Conservation (phyloP, 202 grass and related monocot genomes). For the Carex sylvatica region DNA sequence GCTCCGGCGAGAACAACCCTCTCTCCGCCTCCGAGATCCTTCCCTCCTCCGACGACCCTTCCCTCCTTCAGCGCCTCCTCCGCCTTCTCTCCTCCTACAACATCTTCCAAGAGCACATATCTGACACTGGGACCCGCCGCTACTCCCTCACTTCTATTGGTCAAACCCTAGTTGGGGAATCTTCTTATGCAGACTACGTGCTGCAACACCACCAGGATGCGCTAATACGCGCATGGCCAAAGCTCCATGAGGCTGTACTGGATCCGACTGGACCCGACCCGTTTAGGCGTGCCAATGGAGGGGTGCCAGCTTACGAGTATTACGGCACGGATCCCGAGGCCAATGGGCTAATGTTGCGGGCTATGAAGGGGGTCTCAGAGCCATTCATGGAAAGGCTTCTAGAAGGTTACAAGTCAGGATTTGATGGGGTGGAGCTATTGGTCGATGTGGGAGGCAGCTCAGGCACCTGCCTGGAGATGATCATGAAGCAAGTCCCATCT, state of each 20-base stretch:
- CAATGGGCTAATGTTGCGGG: constrained; percentile 64
- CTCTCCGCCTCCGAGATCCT: constrained; percentile 59
- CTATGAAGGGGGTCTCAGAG: constrained; percentile 73
- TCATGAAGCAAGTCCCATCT: constrained; percentile 44
- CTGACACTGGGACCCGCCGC: constrained; percentile 12
- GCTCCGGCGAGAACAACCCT: constrained; percentile 48
- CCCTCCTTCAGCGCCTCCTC: constrained; percentile 69
- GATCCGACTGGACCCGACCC: constrained; percentile 68
- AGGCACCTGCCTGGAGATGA: constrained; percentile 70
- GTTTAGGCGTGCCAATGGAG: constrained; percentile 63
- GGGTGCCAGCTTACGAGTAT: constrained; percentile 69
- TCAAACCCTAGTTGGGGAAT: constrained; percentile 46
- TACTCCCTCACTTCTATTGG: constrained; percentile 65
- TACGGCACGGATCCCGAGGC: constrained; percentile 56
- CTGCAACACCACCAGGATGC: constrained; percentile 95
- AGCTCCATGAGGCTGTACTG: constrained; percentile 64
- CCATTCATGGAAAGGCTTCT: constrained; percentile 86
- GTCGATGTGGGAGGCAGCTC: constrained; percentile 92
- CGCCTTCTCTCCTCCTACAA: constrained; percentile 68
- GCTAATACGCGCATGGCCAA: constrained; percentile 62
- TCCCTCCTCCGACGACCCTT: constrained; percentile 41
- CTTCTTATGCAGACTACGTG: constrained; percentile 72
- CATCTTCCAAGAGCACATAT: constrained; percentile 57
- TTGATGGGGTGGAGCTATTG: constrained; percentile 45
- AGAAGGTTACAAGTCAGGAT: constrained; percentile 35